These are phyloP conservation scores for Tricharina praecox DNA, from an alignment of 495 filamentous ascomycete species.

Conservation along the genomic window DNA sequence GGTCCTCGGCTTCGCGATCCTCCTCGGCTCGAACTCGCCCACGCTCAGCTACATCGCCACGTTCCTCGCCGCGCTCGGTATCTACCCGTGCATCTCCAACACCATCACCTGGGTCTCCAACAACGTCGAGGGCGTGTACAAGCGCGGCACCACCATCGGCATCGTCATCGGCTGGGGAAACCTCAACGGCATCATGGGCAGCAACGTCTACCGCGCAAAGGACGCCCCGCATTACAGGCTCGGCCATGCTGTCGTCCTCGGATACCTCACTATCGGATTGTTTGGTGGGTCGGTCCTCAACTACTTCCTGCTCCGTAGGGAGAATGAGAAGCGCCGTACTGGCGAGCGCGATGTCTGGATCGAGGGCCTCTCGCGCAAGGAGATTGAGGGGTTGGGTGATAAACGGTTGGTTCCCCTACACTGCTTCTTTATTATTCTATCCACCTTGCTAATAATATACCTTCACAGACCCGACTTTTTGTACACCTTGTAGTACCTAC, in stretches of 20 bases:
- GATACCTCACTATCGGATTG: slow-evolving; percentile 43
- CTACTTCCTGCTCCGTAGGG: slow-evolving; percentile 43
- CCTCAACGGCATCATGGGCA: slow-evolving; percentile 39
- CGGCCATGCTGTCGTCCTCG: slow-evolving; percentile 44
- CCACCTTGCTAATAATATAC: not conserved
- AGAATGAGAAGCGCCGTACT: slow-evolving; percentile 42
- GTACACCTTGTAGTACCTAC: slow-evolving; percentile 44
- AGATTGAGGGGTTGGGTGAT: slow-evolving; percentile 54
- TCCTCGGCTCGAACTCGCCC: slow-evolving; percentile 41
- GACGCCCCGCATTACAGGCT: slow-evolving; percentile 40
- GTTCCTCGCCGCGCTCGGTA: slow-evolving; percentile 75
- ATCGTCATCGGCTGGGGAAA: slow-evolving; percentile 87
- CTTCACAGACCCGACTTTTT: slow-evolving; percentile 50
- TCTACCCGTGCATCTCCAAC: slow-evolving; percentile 85
- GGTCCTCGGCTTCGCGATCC: slow-evolving; percentile 62
- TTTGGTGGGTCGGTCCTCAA: slow-evolving; percentile 46
- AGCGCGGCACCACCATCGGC: slow-evolving; percentile 71
- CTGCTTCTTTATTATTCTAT: not conserved
- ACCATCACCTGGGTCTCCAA: slow-evolving; percentile 81
- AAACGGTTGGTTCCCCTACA: slow-evolving; percentile 25
- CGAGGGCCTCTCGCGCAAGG: slow-evolving; percentile 39
- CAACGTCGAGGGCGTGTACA: slow-evolving; percentile 84
- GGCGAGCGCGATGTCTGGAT: slow-evolving; percentile 57
- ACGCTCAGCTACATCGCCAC: slow-evolving; percentile 63
- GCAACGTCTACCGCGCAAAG: slow-evolving; percentile 33